These are phyloP conservation scores for Rhizoclosmatium globosum DNA, from an alignment of 192 early-diverging fungal genomes.

Conservation along the genomic window DNA sequence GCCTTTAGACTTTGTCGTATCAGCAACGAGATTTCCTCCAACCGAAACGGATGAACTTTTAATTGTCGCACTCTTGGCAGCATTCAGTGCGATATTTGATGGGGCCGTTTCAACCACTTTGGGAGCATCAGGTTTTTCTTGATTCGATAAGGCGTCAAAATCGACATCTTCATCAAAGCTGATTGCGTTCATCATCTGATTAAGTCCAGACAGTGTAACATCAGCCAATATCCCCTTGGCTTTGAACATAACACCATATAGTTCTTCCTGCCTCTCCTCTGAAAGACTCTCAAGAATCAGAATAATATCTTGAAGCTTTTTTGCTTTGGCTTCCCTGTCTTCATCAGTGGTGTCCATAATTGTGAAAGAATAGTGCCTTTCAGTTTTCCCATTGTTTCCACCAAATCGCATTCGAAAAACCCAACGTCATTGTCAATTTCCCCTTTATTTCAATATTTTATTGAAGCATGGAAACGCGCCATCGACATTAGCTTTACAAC, in stretches of 20 bases:
- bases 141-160: neutral
- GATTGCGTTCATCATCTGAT: neutral
- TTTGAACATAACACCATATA: conserved; percentile 14
- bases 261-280: neutral
- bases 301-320: neutral
- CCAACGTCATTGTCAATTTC: neutral
- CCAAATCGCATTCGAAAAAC: neutral
- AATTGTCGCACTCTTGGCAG: neutral
- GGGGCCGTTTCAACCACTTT: neutral
- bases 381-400: neutral
- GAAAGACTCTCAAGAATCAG: neutral
- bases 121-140: neutral
- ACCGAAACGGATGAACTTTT: neutral
- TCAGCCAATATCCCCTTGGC: conserved; percentile 11
- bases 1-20: neutral
- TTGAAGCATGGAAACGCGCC: neutral
- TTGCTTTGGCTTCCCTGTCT: neutral
- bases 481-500: neutral
- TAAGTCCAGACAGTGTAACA: neutral
- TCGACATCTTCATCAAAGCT: neutral
- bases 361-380: neutral
- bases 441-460: neutral
- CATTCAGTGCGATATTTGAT: neutral
- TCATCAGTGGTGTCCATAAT: neutral
- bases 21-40: neutral